Evolutionary conservation across 257 asterid species (phyloP).

Genomic region (Solanum neorickii): DNA sequence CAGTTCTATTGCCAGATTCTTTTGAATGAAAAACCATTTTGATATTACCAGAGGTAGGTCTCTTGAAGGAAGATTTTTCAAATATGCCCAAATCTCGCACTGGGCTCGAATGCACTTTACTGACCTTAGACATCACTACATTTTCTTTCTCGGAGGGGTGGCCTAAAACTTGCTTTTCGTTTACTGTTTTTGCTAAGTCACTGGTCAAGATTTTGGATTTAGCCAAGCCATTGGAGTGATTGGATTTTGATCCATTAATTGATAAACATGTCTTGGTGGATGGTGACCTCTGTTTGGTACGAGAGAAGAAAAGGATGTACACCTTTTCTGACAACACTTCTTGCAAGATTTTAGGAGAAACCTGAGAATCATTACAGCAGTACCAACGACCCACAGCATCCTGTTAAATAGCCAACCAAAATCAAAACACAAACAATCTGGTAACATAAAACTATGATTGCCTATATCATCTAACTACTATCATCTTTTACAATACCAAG

Average conservation of each 20-base stretch:
- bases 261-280: constrained; percentile 25
- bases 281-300: constrained; percentile 73
- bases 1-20: constrained; percentile 31
- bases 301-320: constrained; percentile 84
- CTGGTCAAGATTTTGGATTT: constrained; percentile 22
- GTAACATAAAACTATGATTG: neutral
- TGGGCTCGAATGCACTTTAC: constrained; percentile 25
- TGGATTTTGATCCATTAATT: constrained; percentile 48
- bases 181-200: constrained; percentile 25
- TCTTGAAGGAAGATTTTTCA: constrained; percentile 23
- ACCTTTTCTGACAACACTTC: constrained; percentile 92
- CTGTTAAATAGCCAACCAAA: constrained; percentile 27
- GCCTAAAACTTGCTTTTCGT: constrained; percentile 14
- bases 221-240: constrained; percentile 42
- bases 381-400: constrained; percentile 88
- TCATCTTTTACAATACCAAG: neutral
- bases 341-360: constrained; percentile 55
- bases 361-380: constrained; percentile 90
- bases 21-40: constrained; percentile 27
- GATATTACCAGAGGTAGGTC: constrained; percentile 31
- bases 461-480: neutral
- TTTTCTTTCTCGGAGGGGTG: constrained; percentile 19
- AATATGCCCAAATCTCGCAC: constrained; percentile 12
- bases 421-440: neutral
- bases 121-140: constrained; percentile 15